Evolutionary conservation across 768 basidiomycete genomes (phyloP), one percentile per base, ranked within the genome.

Genomic region (Ramaria rubella): DNA sequence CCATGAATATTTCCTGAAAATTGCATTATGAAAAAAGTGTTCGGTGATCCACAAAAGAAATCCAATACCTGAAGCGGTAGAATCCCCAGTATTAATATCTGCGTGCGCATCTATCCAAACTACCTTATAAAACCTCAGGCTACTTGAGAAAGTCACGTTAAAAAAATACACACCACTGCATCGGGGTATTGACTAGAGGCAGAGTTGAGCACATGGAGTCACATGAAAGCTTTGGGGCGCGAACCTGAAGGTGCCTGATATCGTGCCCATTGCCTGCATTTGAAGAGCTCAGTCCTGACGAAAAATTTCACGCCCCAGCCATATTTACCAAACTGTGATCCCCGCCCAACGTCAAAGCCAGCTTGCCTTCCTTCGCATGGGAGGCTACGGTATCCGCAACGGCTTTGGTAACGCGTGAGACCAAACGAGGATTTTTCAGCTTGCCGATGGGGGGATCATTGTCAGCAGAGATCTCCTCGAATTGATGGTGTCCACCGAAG

Each of bases 101-200:
- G 93, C 87, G 64, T 97, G 96, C 2, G 96, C 96, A 67, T 99
- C 96, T 58, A 98, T 76, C 96, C 96, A 98, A 59, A 99, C 75
- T 33, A 99, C 85, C 67, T 90, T 90, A 44, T 30, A 1, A 26
- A 34, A 46, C 21, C 4, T 40, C 36, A 33, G 21, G 26, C 19
- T 50, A 9, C 34, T 8, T 56, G 6, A 29, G 33, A 53, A 36
- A 8, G 15, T 3, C n/a, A 46, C n/a, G 14, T n/a, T n/a, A n/a
- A n/a, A n/a, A n/a, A 29, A 29, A 27, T 2, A 52, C 3, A 6
- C 34, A 48, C 51, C 40, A 46, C 45, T 23, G 89, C 84, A 27
- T 91, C 81, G 12, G 88, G 85, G 65, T 90, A 78, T 45, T 77
- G 74, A 57, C 90, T 91, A 45, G n/a, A 30, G 12, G 38, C 21